Conservation (phyloP, 2,329 filamentous ascomycete species). For the Trichoderma afroharzianum region DNA sequence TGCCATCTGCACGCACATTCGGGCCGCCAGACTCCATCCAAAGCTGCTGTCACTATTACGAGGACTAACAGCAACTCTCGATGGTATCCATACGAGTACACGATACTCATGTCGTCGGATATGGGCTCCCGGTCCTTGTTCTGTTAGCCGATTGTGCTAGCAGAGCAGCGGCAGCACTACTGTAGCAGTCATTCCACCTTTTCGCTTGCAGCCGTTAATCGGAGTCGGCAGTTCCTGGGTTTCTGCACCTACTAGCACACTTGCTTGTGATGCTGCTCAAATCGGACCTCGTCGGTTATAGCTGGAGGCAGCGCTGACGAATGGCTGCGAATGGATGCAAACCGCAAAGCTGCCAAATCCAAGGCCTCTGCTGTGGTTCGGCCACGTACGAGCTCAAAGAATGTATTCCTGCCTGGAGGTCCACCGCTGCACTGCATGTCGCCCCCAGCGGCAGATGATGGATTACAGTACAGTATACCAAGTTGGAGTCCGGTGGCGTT, state of each 20-base stretch:
- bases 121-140: slow-evolving; percentile 1
- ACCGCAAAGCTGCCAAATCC: neutral
- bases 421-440: slow-evolving; percentile 11
- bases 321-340: neutral
- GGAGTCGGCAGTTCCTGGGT: slow-evolving; percentile 9
- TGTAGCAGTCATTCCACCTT: neutral
- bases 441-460: neutral
- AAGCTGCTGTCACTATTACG: neutral
- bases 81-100: neutral
- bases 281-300: neutral
- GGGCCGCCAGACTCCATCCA: neutral
- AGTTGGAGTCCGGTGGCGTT: neutral
- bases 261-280: neutral
- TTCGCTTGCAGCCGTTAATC: slow-evolving; percentile 14
- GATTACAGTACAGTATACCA: neutral
- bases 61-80: neutral
- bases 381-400: slow-evolving; percentile 3
- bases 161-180: neutral
- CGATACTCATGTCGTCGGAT: slow-evolving; percentile 1
- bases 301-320: neutral
- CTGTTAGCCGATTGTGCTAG: neutral
- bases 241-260: neutral
- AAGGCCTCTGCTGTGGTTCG: slow-evolving; percentile 2
- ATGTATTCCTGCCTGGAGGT: slow-evolving; percentile 9
- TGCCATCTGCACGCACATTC: neutral